These are phyloP conservation scores for Tulasnella sp. DNA, from an alignment of 768 basidiomycete genomes.

Conservation along the genomic window DNA sequence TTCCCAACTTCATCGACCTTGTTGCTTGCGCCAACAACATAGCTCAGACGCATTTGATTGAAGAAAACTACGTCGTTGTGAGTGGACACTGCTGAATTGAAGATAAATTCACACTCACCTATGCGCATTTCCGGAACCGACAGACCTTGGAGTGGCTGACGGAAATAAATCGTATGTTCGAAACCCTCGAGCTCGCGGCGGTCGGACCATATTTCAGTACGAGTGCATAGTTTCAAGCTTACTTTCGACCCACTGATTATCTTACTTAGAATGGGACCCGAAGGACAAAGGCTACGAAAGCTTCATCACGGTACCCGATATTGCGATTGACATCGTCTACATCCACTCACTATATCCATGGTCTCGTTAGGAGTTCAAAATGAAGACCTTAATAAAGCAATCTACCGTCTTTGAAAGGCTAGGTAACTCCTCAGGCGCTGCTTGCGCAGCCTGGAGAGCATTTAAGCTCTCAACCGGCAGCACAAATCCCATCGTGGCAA, in stretches of 20 bases:
- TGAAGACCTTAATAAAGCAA: slow-evolving; percentile 19
- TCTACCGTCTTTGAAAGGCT: slow-evolving; percentile 24
- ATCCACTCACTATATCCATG: background rate
- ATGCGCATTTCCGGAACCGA: background rate
- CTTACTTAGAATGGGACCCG: no score
- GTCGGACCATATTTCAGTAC: background rate
- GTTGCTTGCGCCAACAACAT: background rate
- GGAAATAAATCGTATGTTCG: background rate
- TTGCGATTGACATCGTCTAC: no score
- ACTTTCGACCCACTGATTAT: background rate
- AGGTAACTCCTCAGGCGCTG: slow-evolving; percentile 27
- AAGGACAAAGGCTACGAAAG: no score
- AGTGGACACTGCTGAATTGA: no score
- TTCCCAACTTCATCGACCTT: background rate
- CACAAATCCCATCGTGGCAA: background rate
- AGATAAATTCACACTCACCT: background rate
- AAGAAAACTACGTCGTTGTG: background rate
- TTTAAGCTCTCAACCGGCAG: background rate
- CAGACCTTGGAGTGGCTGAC: background rate
- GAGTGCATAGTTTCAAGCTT: background rate
- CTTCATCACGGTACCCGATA: no score
- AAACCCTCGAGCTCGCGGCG: background rate
- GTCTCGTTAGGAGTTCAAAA: slow-evolving; percentile 3
- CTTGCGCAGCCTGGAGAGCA: slow-evolving; percentile 19
- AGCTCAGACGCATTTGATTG: background rate